These are phyloP conservation scores for Auriscalpium orientale DNA, from an alignment of 768 basidiomycete genomes.

Conservation along the genomic window DNA sequence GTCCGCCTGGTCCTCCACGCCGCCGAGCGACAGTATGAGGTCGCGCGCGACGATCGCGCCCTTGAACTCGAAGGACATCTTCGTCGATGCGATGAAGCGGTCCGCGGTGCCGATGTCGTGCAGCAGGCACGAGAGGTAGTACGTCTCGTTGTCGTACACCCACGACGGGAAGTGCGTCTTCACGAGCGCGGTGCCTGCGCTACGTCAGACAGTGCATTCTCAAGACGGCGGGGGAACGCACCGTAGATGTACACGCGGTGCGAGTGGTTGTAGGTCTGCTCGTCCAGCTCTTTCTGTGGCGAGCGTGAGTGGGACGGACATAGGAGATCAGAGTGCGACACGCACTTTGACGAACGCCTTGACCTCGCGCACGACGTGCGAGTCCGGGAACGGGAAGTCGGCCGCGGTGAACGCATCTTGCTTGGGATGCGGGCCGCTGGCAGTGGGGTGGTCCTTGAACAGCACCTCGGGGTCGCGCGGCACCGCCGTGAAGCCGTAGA, in stretches of 20 bases:
- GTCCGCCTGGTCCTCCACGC: slow-evolving; percentile 43
- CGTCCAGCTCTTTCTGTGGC: slow-evolving; percentile 33
- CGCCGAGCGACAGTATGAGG: slow-evolving; percentile 34
- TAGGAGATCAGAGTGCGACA: background rate
- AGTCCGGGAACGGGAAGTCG: slow-evolving; percentile 38
- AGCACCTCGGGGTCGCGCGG: slow-evolving; percentile 41
- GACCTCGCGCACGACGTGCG: slow-evolving; percentile 30
- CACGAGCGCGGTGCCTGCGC: slow-evolving; percentile 38
- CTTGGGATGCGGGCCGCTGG: slow-evolving; percentile 33
- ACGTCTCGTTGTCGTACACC: slow-evolving; percentile 42
- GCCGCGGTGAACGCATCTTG: slow-evolving; percentile 31
- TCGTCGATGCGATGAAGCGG: slow-evolving; percentile 41
- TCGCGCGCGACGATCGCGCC: slow-evolving; percentile 46
- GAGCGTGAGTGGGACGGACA: background rate
- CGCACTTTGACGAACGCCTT: slow-evolving; percentile 33
- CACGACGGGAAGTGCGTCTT: slow-evolving; percentile 40
- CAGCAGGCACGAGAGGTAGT: slow-evolving; percentile 42
- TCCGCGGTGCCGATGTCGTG: slow-evolving; percentile 48
- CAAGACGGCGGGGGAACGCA: slow-evolving; percentile 13
- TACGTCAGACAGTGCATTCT: background rate
- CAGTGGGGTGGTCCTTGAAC: slow-evolving; percentile 38
- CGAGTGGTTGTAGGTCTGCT: slow-evolving; percentile 41
- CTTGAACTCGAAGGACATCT: slow-evolving; percentile 50
- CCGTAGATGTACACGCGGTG: slow-evolving; percentile 46
- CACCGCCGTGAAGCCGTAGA: slow-evolving; percentile 44